These are phyloP conservation scores for Ramularia endophylla DNA, from an alignment of 2,329 filamentous ascomycete species.

Conservation along the genomic window DNA sequence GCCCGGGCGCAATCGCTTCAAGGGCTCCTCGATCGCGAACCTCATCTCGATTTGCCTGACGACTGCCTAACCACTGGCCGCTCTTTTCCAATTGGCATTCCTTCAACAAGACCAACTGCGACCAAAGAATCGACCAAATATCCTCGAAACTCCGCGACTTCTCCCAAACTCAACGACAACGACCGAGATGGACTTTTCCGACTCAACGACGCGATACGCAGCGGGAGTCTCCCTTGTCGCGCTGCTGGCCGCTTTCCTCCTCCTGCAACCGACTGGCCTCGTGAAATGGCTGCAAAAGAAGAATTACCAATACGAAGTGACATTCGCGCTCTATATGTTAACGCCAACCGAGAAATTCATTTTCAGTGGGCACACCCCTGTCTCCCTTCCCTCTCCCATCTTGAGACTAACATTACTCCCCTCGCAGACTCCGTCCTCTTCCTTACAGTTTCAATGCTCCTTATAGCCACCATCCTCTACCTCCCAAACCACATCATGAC, in stretches of 20 bases:
- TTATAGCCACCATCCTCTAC: conserved; percentile 84
- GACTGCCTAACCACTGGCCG: too few species aligned
- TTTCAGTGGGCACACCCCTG: conserved; percentile 65
- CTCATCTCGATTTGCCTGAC: too few species aligned
- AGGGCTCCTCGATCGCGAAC: too few species aligned
- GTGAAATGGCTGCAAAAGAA: conserved; percentile 88
- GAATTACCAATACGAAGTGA: conserved; percentile 97
- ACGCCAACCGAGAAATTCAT: conserved; percentile 94
- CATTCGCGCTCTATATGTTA: conserved; percentile 94
- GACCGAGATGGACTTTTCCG: conserved; percentile 17
- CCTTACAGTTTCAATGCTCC: conserved; percentile 77
- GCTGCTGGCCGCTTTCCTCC: conserved; percentile 28
- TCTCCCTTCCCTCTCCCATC: background rate
- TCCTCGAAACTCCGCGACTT: too few species aligned
- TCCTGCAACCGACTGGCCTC: conserved; percentile 49
- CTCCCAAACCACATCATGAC: conserved; percentile 84
- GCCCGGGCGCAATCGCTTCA: too few species aligned
- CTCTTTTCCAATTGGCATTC: too few species aligned
- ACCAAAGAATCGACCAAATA: too few species aligned
- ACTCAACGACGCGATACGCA: conserved; percentile 25
- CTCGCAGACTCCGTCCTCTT: conserved; percentile 78
- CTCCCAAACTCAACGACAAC: too few species aligned
- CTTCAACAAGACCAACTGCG: too few species aligned
- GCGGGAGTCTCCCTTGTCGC: conserved; percentile 62
- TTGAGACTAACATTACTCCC: conserved; percentile 1